Evolutionary conservation across 495 filamentous ascomycete species (phyloP), one percentile per base, ranked within the genome.

Genomic region (Aspergillus panamensis): DNA sequence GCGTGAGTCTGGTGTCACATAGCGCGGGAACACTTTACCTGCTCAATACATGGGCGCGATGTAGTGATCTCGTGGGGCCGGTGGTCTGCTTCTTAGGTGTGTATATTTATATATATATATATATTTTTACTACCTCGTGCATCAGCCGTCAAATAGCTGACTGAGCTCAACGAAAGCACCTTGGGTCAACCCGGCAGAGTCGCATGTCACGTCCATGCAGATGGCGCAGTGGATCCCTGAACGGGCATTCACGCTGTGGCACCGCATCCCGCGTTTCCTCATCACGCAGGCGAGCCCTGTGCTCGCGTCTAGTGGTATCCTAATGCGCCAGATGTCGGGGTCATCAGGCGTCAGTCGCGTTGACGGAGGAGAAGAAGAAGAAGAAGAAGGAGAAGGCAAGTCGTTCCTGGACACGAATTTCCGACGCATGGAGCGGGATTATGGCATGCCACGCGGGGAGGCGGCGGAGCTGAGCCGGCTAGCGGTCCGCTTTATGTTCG

Each of bases 21-120:
- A 73, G 70, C 52, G 73, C 74, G 3, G 80, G 79, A 9, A 77
- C 78, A 1, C 65, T 81, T 8, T 82, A 74, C 61, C 51, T 72
- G 9, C 61, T 83, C 14, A 80, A 81, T 53, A 70, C 76, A 5
- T 60, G 77, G 19, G 64, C 63, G 9, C 56, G 67, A 8, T 71
- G 72, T 50, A 72, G 71, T 3, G 58, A 71, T 1, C 14, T 79
- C 16, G 62, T 83, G 6, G 40, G 47, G 37, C 69, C 71, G 4
- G 71, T 57, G 16, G 53, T 78, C 6, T 67, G 68, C 1, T 57
- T 80, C 20, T 50, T 80, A 54, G 70, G 69, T 73, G 62, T 19
- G 29, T 8, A 47, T 4, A n/a, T n/a, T n/a, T n/a, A n/a, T n/a
- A n/a, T n/a, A n/a, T n/a, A n/a, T n/a, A n/a, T n/a, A n/a, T n/a